Evolutionary conservation across 352 stramenopile species (phyloP), one percentile per base, ranked within the genome.

Genomic region (Phytopythium montanum): DNA sequence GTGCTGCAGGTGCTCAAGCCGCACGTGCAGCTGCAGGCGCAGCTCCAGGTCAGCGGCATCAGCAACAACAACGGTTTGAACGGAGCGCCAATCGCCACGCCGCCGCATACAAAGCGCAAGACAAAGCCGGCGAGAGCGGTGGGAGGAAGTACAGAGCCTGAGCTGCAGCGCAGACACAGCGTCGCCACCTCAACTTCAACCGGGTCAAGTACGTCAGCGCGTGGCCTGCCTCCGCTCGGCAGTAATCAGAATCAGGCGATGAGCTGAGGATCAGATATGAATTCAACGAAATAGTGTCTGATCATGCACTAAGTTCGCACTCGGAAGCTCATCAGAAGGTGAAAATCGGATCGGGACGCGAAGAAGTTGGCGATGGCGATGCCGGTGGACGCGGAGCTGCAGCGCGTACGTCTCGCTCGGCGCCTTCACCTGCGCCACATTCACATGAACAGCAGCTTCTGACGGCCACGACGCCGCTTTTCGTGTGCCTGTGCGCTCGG

Each of bases 1-100:
- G 75, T 97, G 51, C 74, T 97, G 53, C 75, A 97, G 50, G 90
- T 97, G 51, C 71, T 96, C 33, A 92, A 92, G 59, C 80, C 86
- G 3, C 76, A 91, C 34, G 79, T 88, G 39, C 68, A 80, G 49
- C 57, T 84, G 41, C 80, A 85, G 41, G 59, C 68, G 28, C 75
- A 82, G 46, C 58, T 78, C 60, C 59, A 79, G 38, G 56, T 63
- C 42, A 55, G 41, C n/a, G n/a, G 14, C 66, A 69, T 36, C 56
- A 60, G 18, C 53, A 28, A 52, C 25, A 54, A 56, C 56, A 62
- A 52, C 36, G 54, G 21, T 68, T 59, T 19, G 25, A 23, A 12
- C 2, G 6, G 10, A 6, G n/a, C 21, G 21, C 42, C 42, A 19
- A 42, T 56, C 12, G 56, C 62, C 5, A 55, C 48, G 14, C 61